Conservation (phyloP, 1,284 basidiomycete species). For the Trametes sp. region DNA sequence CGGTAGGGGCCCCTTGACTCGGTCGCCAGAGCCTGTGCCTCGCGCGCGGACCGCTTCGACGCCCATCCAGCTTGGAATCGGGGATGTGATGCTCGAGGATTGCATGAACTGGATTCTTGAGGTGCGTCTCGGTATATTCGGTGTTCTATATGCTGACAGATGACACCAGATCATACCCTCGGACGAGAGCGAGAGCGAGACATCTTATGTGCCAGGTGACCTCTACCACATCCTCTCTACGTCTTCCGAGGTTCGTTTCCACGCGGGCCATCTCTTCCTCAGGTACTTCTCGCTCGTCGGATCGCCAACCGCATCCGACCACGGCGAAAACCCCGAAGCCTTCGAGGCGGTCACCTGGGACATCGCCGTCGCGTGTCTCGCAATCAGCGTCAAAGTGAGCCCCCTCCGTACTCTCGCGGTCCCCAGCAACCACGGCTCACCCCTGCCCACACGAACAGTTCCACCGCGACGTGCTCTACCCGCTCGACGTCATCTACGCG, state of each 20-base stretch:
- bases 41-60: neutral
- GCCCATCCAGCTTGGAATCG: conserved; percentile 34
- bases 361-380: conserved; percentile 59
- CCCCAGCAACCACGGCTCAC: conserved; percentile 4
- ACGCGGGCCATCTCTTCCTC: conserved; percentile 63
- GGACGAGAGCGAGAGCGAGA: conserved; percentile 20
- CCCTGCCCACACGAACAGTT: conserved; percentile 45
- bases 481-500: conserved; percentile 58
- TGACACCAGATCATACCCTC: conserved; percentile 13
- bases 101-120: conserved; percentile 53
- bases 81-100: conserved; percentile 42
- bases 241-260: conserved; percentile 65
- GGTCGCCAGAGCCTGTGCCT: neutral
- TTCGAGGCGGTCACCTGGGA: conserved; percentile 57
- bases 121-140: conserved; percentile 36
- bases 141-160: neutral
- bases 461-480: conserved; percentile 67
- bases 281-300: conserved; percentile 54
- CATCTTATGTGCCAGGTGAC: conserved; percentile 40
- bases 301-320: conserved; percentile 16
- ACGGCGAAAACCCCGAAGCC: conserved; percentile 40
- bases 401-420: neutral
- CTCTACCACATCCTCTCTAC: conserved; percentile 60
- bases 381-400: conserved; percentile 63
- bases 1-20: neutral